Conservation (phyloP, 192 early-diverging fungal genomes). For the Podila epigama region DNA sequence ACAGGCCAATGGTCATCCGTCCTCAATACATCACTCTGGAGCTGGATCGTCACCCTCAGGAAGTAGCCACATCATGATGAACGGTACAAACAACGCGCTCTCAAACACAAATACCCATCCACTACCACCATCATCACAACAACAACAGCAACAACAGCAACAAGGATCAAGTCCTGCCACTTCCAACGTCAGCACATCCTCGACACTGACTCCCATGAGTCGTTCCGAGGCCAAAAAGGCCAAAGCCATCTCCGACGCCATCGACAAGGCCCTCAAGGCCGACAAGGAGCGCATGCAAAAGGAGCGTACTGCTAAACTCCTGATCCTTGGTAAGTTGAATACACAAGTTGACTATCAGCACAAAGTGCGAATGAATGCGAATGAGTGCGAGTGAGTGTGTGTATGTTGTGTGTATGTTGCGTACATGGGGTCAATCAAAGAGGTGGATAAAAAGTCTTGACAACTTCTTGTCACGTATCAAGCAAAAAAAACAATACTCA, state of each 20-base stretch:
- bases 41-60: neutral
- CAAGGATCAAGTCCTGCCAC: slow-evolving; percentile 16
- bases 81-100: too few relatives aligned
- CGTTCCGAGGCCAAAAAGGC: slow-evolving; percentile 31
- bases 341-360: too few relatives aligned
- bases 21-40: neutral
- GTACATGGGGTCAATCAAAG: too few relatives aligned
- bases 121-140: neutral
- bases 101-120: slow-evolving; percentile 4
- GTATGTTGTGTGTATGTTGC: too few relatives aligned
- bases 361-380: too few relatives aligned
- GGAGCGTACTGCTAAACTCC: slow-evolving; percentile 37
- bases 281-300: slow-evolving; percentile 41
- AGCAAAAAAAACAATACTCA: too few relatives aligned
- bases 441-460: too few relatives aligned
- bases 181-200: slow-evolving; percentile 1
- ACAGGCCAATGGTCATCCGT: neutral
- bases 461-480: too few relatives aligned
- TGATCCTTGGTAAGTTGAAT: slow-evolving; percentile 51
- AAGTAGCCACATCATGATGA: neutral
- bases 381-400: too few relatives aligned
- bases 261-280: slow-evolving; percentile 27
- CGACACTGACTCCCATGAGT: neutral
- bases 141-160: neutral
- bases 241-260: slow-evolving; percentile 41